Evolutionary conservation across 257 asterid species (phyloP), one percentile per base, ranked within the genome.

Genomic region (Gynochthodes officinalis): DNA sequence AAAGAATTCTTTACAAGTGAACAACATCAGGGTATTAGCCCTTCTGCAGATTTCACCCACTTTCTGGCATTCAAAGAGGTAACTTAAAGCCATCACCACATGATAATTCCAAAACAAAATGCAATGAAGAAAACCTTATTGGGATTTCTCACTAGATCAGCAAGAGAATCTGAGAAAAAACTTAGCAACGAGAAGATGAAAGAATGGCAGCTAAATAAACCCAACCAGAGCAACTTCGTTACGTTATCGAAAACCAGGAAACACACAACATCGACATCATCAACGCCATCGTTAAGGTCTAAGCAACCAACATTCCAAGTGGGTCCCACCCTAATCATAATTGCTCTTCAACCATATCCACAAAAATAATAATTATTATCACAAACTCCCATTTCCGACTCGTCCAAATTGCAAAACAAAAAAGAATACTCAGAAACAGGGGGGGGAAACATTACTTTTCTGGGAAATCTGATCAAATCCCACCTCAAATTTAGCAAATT

Each of bases 311-410:
- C 11, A 33, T 71, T 19, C 49, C 62, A 33, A 70, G 76, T 75
- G 80, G 81, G 77, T 1, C 83, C 85, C 75, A 61, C 77, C 43
- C 48, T 63, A 48, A 74, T 70, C 77, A 75, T 72, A 77, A 67
- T 50, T 78, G 60, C 46, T 69, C 61, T 54, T 64, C 59, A 72
- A 48, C 43, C 46, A 52, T 33, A 75, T 67, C 78, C 74, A 58
- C 55, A 58, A 5, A 58, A 30, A 30, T 44, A 72, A 48, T 27
- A 19, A 40, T 43, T 10, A 46, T 28, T 19, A 53, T 44, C 1
- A n/a, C n/a, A 12, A 53, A 42, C 21, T 5, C 32, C 50, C 39
- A n/a, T 25, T 67, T 75, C 23, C 54, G 6, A 8, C 30, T 44
- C 74, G 64, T 52, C 77, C 18, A 42, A 33, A 49, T 33, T 23